These are phyloP conservation scores for Medicago truncatula DNA, from an alignment of 306 rosid genomes.

Conservation along the genomic window DNA sequence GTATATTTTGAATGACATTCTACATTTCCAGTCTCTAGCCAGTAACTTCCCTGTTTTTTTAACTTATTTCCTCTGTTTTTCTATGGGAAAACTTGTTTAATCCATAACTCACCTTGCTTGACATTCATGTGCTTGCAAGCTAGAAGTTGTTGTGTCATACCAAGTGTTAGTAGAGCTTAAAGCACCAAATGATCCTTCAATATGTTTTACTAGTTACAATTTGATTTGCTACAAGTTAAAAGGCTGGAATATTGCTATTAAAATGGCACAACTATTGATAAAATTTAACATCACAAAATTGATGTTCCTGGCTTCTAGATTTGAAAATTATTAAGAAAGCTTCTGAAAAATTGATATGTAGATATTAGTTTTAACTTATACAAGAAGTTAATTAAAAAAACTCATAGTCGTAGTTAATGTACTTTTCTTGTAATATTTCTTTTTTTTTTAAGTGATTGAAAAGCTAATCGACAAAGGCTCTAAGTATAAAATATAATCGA, in stretches of 20 bases:
- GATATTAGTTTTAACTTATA: not conserved
- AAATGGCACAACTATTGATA: not conserved
- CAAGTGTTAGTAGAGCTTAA: slow-evolving; percentile 6
- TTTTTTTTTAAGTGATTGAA: not conserved
- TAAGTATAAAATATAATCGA: not conserved
- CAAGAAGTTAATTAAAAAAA: not conserved
- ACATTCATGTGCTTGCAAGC: too few relatives aligned
- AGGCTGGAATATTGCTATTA: not conserved
- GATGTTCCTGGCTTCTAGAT: slow-evolving; percentile 8
- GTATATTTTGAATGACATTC: slow-evolving; percentile 24
- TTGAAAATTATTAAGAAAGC: not conserved
- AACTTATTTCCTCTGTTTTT: not conserved
- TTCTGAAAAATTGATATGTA: not conserved
- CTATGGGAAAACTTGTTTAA: slow-evolving; percentile 2
- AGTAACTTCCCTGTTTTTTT: not conserved
- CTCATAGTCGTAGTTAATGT: not conserved
- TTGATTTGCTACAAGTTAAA: slow-evolving; percentile 1
- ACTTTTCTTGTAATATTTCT: slow-evolving; percentile 8
- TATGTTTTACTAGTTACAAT: not conserved
- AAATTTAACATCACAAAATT: not conserved
- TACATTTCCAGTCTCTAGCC: not conserved
- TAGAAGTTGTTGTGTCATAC: too few relatives aligned
- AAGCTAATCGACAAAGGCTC: not conserved
- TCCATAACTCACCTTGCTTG: not conserved
- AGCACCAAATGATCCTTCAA: not conserved